Base-by-base conservation (phyloP, 1,139 yeast genomes). In the Ogataea hybrid region DNA sequence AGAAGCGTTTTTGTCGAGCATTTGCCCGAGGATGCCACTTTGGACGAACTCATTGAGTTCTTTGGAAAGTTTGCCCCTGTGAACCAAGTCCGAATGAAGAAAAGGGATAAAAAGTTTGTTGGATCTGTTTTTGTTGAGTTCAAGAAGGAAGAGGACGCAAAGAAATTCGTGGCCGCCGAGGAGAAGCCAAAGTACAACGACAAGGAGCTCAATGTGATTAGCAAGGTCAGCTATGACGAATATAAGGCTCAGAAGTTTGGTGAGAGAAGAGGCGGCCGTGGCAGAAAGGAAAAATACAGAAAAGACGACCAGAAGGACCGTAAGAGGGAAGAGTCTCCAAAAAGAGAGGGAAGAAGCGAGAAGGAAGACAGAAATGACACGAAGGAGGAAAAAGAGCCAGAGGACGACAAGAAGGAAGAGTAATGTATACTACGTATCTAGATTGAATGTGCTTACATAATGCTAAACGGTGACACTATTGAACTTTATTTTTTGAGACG, bases 91-190 rank as follows among this genome's bases (percentile, higher is more conserved):
- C 76, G 89, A 60, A 67, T 83, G 64, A 83, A 90, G 67, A 80
- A 81, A 73, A 67, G 65, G 48, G 68, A 68, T 50, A 76, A 73
- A 58, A 79, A 77, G 52, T 92, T 92, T 68, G 84, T 84, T 59
- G 89, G 92, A 40, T 82, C 85, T 21, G 95, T 84, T 34, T 86
- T 89, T 59, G 94, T 83, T 36, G 97, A 90, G 68, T 90, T 90
- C 67, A 77, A 77, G 50, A 70, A 76, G 16, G 69, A 70, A 43
- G 87, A 83, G 50, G 95, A 85, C 50, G 88, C 95, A 28, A 79
- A 84, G 57, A 73, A 71, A 57, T 81, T 88, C 56, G 69, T 86
- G 53, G 77, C 73, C 62, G 63, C 70, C 42, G 76, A 75, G 32
- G 73, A 83, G 49, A 73, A 81, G 65, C 89, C 88, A 37, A 71